Evolutionary conservation across 148 eudicot species (phyloP).

Genomic region (Camellia granthamiana): DNA sequence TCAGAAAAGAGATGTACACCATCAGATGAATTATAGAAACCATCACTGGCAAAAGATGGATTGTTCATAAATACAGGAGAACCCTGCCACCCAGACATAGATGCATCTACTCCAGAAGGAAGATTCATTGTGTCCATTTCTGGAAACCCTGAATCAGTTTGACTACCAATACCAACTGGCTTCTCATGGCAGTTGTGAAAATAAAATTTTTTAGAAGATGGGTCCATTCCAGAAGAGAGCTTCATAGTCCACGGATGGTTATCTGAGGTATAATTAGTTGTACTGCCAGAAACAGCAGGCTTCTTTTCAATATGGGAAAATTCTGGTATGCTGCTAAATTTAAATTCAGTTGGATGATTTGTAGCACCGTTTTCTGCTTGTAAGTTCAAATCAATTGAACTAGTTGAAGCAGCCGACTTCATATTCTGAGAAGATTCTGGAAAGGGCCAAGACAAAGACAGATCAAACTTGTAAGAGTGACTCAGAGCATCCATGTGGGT

Average conservation of each 20-base stretch:
- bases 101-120: conserved; percentile 14
- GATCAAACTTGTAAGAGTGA: conserved; percentile 4
- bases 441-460: conserved; percentile 6
- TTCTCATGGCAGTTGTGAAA: conserved; percentile 1
- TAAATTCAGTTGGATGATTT: neutral
- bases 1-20: neutral
- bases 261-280: neutral
- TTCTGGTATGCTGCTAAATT: neutral
- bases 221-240: conserved; percentile 3
- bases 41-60: neutral
- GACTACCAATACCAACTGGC: conserved; percentile 8
- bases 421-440: conserved; percentile 7
- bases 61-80: neutral
- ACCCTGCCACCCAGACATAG: conserved; percentile 7
- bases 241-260: neutral
- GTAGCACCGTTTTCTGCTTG: neutral
- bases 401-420: conserved; percentile 12
- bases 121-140: neutral
- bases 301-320: conserved; percentile 2
- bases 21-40: neutral
- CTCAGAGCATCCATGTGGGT: neutral
- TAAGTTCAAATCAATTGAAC: conserved; percentile 4
- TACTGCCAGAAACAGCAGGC: neutral
- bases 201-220: neutral
- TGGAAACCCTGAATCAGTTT: conserved; percentile 7